Evolutionary conservation across 768 basidiomycete species (phyloP), one percentile per base, ranked within the genome.

Genomic region (Russula sp.): DNA sequence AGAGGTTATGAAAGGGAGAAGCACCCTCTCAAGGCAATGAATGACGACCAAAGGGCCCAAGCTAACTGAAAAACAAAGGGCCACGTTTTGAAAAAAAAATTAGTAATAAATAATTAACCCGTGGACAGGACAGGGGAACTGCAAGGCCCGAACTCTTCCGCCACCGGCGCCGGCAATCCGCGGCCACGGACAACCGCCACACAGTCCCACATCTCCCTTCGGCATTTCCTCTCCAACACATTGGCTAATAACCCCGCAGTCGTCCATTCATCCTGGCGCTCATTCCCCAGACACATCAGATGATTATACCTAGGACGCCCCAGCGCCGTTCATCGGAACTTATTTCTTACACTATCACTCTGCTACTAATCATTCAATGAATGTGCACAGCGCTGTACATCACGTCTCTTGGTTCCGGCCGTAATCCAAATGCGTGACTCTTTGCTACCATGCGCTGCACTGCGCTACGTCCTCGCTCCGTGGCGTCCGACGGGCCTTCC

Each of bases 211-310:
- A 47, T 3, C 60, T 32, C 56, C 18, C 51, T 54, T 8, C 9
- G 62, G 62, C n/a, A 63, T 31, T 1, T 64, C 18, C 16, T 18
- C 27, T 45, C 58, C 63, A 32, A 18, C 40, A 53, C 40, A 0
- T 6, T 6, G 62, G 62, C 51, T 40, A 51, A 31, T 39, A 20
- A 18, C 45, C 59, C 57, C 45, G 51, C 57, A 45, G 40, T 55
- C n/a, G 13, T 45, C 45, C 35, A 51, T 32, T 3, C 53, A 16
- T 52, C 32, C 34, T 45, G 22, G 55, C 62, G 51, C 51, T 44
- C 52, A 18, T 64, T 60, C 63, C 49, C 63, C 63, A 54, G 32
- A 45, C 42, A 22, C 47, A 64, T 64, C 63, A 64, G 39, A 60
- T 64, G 63, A 64, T 54, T 42, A 31, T 27, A 27, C 62, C 8